Evolutionary conservation across 1,284 basidiomycete genomes (phyloP).

Genomic region (Sphagnurus paluster): DNA sequence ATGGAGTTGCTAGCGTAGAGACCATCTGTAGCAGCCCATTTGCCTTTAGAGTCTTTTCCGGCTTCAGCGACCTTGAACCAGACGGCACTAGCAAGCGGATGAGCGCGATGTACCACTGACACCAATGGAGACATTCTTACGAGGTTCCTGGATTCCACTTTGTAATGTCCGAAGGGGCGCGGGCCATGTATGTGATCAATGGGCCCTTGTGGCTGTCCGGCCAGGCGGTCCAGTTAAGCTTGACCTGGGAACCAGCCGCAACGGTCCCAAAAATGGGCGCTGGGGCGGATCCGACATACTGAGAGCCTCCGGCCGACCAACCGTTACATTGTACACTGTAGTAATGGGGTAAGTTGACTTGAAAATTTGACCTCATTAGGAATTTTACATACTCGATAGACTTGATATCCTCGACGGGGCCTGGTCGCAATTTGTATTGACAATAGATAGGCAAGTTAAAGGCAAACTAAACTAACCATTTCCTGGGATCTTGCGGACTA

Average conservation of each 20-base stretch:
- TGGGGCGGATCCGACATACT: constrained; percentile 39
- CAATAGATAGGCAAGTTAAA: too few relatives aligned
- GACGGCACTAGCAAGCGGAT: constrained; percentile 26
- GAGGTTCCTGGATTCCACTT: constrained; percentile 41
- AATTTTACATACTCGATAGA: constrained; percentile 39
- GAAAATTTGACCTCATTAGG: not conserved
- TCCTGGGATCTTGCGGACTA: constrained; percentile 30
- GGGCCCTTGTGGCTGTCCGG: constrained; percentile 45
- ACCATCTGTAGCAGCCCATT: constrained; percentile 39
- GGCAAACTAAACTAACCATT: constrained; percentile 6
- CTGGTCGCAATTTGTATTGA: constrained; percentile 18
- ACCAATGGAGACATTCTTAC: constrained; percentile 26
- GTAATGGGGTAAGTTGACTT: constrained; percentile 18
- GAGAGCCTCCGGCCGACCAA: constrained; percentile 16
- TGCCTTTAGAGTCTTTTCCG: constrained; percentile 31
- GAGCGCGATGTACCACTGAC: not conserved
- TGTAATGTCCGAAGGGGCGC: constrained; percentile 45
- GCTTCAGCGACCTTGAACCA: constrained; percentile 46
- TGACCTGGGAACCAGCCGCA: constrained; percentile 41
- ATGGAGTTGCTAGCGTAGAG: constrained; percentile 34
- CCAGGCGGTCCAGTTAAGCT: constrained; percentile 53
- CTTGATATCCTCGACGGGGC: constrained; percentile 35
- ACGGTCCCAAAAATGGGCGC: constrained; percentile 44
- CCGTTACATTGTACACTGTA: constrained; percentile 20
- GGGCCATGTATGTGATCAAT: constrained; percentile 49